Evolutionary conservation across 2,329 filamentous ascomycete species (phyloP).

Genomic region (Diaporthe sp.): DNA sequence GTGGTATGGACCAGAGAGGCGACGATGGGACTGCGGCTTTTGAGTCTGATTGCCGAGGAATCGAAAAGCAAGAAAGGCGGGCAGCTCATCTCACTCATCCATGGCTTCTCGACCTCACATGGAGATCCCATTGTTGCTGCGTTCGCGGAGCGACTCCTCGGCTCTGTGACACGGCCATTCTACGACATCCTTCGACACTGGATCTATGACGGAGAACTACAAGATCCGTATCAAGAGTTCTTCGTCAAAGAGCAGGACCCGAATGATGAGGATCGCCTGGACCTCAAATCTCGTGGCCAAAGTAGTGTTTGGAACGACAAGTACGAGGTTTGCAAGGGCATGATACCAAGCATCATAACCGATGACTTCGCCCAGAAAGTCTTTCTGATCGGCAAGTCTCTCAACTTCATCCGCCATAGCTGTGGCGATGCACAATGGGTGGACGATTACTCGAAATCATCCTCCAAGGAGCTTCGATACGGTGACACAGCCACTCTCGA

Average conservation of each 20-base stretch:
- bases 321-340: constrained; percentile 85
- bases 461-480: constrained; percentile 92
- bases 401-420: constrained; percentile 98
- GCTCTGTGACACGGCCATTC: constrained; percentile 91
- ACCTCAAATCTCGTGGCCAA: constrained; percentile 71
- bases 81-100: constrained; percentile 92
- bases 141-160: constrained; percentile 90
- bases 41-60: constrained; percentile 95
- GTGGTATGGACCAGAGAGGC: constrained; percentile 98
- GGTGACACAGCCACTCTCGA: constrained; percentile 94
- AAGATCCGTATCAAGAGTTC: constrained; percentile 96
- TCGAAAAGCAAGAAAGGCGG: constrained; percentile 87
- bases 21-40: constrained; percentile 92
- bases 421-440: constrained; percentile 97
- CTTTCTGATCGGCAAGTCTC: constrained; percentile 95
- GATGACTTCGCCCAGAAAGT: constrained; percentile 96
- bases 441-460: constrained; percentile 91
- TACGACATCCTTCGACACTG: constrained; percentile 96
- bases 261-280: constrained; percentile 59
- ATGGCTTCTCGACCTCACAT: constrained; percentile 92
- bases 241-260: constrained; percentile 89
- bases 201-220: constrained; percentile 98
- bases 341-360: constrained; percentile 95
- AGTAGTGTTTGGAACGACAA: constrained; percentile 99
- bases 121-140: constrained; percentile 94